Evolutionary conservation across 345 rosid species (phyloP).

Genomic region (Arabis alpina): DNA sequence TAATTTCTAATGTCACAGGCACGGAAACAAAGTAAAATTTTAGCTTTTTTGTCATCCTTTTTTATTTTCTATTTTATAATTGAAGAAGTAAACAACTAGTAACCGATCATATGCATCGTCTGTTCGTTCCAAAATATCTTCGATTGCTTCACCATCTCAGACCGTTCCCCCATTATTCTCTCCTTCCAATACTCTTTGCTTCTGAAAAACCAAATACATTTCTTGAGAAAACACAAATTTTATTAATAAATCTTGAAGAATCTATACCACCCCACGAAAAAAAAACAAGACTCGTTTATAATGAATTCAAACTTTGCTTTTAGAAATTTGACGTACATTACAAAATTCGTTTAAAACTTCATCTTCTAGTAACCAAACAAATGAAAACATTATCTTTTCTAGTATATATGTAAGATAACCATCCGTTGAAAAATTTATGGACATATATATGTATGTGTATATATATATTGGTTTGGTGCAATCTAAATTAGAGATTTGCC

Average conservation of each 20-base stretch:
- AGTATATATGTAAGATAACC: background rate
- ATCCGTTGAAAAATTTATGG: background rate
- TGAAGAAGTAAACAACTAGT: constrained; percentile 36
- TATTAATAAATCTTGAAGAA: background rate
- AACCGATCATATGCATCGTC: constrained; percentile 64
- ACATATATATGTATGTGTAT: background rate
- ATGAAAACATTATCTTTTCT: background rate
- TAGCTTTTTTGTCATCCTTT: background rate
- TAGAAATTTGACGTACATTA: background rate
- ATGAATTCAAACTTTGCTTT: background rate
- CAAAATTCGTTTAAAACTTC: background rate
- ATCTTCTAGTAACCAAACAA: constrained; percentile 5
- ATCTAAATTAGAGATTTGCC: constrained; percentile 15
- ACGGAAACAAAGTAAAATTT: background rate
- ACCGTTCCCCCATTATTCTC: constrained; percentile 58
- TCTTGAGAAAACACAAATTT: background rate
- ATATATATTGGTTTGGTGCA: constrained; percentile 11
- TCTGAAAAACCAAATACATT: constrained; percentile 47
- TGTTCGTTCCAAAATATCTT: constrained; percentile 77
- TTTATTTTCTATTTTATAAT: background rate
- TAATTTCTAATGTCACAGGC: background rate
- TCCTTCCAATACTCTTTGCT: constrained; percentile 78
- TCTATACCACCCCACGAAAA: background rate
- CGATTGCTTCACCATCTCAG: constrained; percentile 72
- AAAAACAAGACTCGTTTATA: background rate